Percentiles rank a stretch among this genome's conserved stretches.
Conservation (phyloP, 1,139 yeast species). For the Suhomyces yuchorum region DNA sequence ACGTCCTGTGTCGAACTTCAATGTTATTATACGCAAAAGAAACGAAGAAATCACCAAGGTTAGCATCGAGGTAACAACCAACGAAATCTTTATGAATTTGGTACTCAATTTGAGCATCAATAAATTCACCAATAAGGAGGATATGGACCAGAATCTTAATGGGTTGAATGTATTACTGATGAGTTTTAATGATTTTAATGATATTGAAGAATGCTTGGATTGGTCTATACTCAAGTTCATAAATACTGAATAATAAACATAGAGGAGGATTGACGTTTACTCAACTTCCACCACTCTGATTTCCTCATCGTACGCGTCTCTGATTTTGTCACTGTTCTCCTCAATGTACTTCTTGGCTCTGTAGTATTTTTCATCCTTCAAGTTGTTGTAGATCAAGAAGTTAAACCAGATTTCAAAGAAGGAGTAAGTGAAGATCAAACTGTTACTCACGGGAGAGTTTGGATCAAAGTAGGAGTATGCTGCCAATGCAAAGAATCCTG, state of each 20-base stretch:
- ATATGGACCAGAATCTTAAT: slow-evolving; percentile 33
- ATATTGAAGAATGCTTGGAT: slow-evolving; percentile 64
- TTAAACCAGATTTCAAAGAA: slow-evolving; percentile 74
- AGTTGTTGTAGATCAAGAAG: slow-evolving; percentile 60
- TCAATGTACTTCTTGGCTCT: slow-evolving; percentile 43
- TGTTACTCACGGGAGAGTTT: slow-evolving; percentile 55
- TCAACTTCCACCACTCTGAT: slow-evolving; percentile 28
- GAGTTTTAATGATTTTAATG: slow-evolving; percentile 59
- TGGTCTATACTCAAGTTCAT: slow-evolving; percentile 55
- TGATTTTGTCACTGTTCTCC: slow-evolving; percentile 37
- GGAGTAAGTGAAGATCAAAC: slow-evolving; percentile 60
- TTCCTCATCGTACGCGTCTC: slow-evolving; percentile 31
- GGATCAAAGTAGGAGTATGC: slow-evolving; percentile 45
- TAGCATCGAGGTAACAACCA: slow-evolving; percentile 38
- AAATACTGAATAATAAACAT: slow-evolving; percentile 14
- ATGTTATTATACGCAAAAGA: slow-evolving; percentile 20
- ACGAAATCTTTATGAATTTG: slow-evolving; percentile 45
- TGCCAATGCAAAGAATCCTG: slow-evolving; percentile 55
- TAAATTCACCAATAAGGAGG: slow-evolving; percentile 32
- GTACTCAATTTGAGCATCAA: slow-evolving; percentile 36
- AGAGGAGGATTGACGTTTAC: neutral
- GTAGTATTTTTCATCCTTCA: slow-evolving; percentile 62
- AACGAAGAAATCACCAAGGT: slow-evolving; percentile 23
- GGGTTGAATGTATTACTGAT: slow-evolving; percentile 47
- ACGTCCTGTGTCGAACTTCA: slow-evolving; percentile 34